These are phyloP conservation scores for Epicoccum sorghinum DNA, from an alignment of 2,329 filamentous ascomycete species.

Conservation along the genomic window DNA sequence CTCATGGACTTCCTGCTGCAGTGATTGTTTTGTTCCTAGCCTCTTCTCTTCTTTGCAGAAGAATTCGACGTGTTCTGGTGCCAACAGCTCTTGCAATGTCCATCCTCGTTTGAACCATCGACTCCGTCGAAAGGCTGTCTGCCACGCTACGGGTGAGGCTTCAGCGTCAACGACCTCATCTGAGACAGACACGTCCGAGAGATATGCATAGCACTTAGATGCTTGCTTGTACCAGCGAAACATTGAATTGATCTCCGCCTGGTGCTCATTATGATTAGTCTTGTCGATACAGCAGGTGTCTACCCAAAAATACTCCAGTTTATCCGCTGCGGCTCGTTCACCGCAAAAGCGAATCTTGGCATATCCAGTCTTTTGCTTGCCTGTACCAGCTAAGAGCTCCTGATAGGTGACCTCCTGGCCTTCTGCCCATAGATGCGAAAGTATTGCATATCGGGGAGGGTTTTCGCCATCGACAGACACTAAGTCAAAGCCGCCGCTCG, in stretches of 20 bases:
- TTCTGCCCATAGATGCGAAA: conserved; percentile 27
- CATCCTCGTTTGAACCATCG: neutral
- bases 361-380: conserved; percentile 19
- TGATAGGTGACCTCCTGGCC: conserved; percentile 25
- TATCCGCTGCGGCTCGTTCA: neutral
- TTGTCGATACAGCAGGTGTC: neutral
- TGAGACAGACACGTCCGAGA: neutral
- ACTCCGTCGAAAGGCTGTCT: neutral
- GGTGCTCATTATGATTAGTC: neutral
- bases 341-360: conserved; percentile 1
- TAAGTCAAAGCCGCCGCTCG: too few relatives aligned
- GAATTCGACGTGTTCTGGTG: neutral
- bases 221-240: neutral
- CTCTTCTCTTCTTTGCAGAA: neutral
- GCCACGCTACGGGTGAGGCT: neutral
- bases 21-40: neutral
- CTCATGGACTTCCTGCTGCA: neutral
- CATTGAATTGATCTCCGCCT: neutral
- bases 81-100: neutral
- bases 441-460: conserved; percentile 12
- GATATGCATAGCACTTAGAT: neutral
- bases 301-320: neutral
- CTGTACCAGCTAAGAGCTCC: conserved; percentile 20
- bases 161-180: neutral
- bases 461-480: too few relatives aligned